These are phyloP conservation scores for Epichloe bromicola DNA, from an alignment of 2,329 filamentous ascomycete genomes.

Conservation along the genomic window DNA sequence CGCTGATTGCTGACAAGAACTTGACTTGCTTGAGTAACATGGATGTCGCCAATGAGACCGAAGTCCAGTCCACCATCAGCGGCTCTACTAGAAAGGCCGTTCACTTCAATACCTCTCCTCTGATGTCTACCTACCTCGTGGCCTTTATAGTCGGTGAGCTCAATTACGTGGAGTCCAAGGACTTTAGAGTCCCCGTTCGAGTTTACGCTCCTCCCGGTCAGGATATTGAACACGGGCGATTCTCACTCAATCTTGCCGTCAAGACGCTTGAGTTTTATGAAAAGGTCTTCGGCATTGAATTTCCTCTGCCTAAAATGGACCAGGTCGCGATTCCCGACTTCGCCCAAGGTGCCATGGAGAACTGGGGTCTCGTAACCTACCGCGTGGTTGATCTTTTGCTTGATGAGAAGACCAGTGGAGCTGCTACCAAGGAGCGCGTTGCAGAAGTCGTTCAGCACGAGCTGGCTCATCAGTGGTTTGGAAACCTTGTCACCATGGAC, in stretches of 20 bases:
- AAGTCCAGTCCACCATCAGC: constrained; percentile 31
- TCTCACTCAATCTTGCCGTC: constrained; percentile 80
- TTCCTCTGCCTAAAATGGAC: constrained; percentile 26
- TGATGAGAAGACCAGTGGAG: constrained; percentile 83
- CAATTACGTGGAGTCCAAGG: constrained; percentile 83
- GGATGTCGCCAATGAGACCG: constrained; percentile 73
- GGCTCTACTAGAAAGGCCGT: constrained; percentile 57
- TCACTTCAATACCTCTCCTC: constrained; percentile 80
- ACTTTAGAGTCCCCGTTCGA: constrained; percentile 81
- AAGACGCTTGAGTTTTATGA: constrained; percentile 90
- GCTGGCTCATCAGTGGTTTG: constrained; percentile 95
- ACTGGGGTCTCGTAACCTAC: constrained; percentile 94
- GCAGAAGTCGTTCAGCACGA: constrained; percentile 96
- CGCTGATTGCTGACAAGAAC: constrained; percentile 78
- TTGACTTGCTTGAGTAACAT: constrained; percentile 94
- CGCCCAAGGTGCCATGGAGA: constrained; percentile 93
- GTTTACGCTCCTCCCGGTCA: constrained; percentile 89
- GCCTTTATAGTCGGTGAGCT: constrained; percentile 92
- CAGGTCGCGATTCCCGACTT: constrained; percentile 96
- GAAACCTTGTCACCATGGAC: constrained; percentile 94
- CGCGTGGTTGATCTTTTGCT: constrained; percentile 71
- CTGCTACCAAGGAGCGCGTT: constrained; percentile 80
- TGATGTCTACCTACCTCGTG: constrained; percentile 92
- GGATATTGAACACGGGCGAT: constrained; percentile 80
- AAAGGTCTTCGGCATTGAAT: constrained; percentile 60